Evolutionary conservation across 805 yeast genomes (phyloP), one percentile per base, ranked within the genome.

Genomic region (Monosporozyma unispora): DNA sequence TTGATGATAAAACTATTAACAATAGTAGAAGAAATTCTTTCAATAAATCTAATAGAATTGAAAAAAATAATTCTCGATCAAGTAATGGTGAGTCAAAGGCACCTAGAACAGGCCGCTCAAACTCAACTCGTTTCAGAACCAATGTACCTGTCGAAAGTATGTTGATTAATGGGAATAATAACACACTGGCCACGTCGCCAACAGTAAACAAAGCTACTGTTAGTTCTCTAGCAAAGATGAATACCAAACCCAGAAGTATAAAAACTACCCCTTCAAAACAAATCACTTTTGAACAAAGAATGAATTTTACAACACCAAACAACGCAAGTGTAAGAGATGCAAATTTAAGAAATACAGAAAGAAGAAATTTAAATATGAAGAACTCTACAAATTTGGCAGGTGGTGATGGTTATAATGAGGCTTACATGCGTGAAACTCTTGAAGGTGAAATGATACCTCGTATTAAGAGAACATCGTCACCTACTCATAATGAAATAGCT

Each of bases 181-280:
- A 44, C 27, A 16, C 38, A n/a, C 7, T 27, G 16, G 4, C 31
- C 10, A 39, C 25, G 6, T 50, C 57, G 3, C 50, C 52, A 5
- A 39, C 57, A 8, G n/a, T 45, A 3, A 53, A 56, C 22, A 56
- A 53, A 22, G 57, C 57, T 4, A 49, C 55, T 7, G 39, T 47
- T 23, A 48, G 54, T n/a, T 52, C 59, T 4, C 27, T 49, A 16
- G 49, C 55, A 4, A 52, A 53, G 28, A 42, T 45, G 16, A 46
- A 44, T 33, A 48, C 28, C 29, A 50, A 52, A 40, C 49, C 57
- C 21, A 57, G 54, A 41, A 39, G 59, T 19, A 41, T 59, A 3
- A 52, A 58, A 2, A 63, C 64, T 0, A 66, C 67, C 2, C 65
- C 67, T 25, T 56, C 63, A n/a, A 60, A 61, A 44, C 48, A 53